A percentile compares a stretch with the other conserved stretches of the same genome.
phyloP scores from a whole-genome alignment of 2,329 filamentous ascomycete genomes.

The Phyllosticta citribraziliensis region DNA sequence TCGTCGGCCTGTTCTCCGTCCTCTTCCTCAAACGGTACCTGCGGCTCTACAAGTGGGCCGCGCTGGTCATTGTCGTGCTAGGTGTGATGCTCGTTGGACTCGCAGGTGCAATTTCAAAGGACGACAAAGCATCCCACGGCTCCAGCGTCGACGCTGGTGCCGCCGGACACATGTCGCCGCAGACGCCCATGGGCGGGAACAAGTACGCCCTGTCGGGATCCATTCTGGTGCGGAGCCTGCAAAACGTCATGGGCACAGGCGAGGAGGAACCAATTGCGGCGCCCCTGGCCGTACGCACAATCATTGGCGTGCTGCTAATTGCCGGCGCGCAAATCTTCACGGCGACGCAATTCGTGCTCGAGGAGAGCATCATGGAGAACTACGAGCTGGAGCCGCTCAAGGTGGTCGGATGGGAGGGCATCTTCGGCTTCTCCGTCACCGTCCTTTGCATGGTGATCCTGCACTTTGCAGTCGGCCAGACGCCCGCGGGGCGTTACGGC shows the following conservation, averaged over 20 bases:
- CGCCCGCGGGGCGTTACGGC: slow-evolving; percentile 62
- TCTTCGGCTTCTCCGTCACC: slow-evolving; percentile 81
- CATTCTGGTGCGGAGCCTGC: slow-evolving; percentile 4
- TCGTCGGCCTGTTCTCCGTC: slow-evolving; percentile 92
- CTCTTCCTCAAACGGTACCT: slow-evolving; percentile 75
- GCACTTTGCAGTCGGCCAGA: slow-evolving; percentile 67
- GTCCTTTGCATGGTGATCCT: slow-evolving; percentile 68
- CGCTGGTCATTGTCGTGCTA: slow-evolving; percentile 73
- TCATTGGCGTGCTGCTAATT: slow-evolving; percentile 81
- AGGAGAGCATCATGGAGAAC: slow-evolving; percentile 82
- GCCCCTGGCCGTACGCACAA: slow-evolving; percentile 54
- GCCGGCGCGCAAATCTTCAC: slow-evolving; percentile 95
- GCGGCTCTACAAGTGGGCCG: slow-evolving; percentile 83
- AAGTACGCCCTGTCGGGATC: slow-evolving; percentile 1
- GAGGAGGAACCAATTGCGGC: slow-evolving; percentile 23
- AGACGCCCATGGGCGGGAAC: slow-evolving; percentile 2
- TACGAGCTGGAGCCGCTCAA: slow-evolving; percentile 75
- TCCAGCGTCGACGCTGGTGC: background rate
- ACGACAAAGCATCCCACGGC: slow-evolving; percentile 43
- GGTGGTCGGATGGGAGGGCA: slow-evolving; percentile 91
- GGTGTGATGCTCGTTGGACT: slow-evolving; percentile 87
- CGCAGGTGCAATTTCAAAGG: slow-evolving; percentile 64
- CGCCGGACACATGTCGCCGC: background rate
- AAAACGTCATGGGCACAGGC: background rate
- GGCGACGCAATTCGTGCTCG: slow-evolving; percentile 88